Base-by-base conservation (phyloP, 345 rosid genomes). In the Angophora floribunda region DNA sequence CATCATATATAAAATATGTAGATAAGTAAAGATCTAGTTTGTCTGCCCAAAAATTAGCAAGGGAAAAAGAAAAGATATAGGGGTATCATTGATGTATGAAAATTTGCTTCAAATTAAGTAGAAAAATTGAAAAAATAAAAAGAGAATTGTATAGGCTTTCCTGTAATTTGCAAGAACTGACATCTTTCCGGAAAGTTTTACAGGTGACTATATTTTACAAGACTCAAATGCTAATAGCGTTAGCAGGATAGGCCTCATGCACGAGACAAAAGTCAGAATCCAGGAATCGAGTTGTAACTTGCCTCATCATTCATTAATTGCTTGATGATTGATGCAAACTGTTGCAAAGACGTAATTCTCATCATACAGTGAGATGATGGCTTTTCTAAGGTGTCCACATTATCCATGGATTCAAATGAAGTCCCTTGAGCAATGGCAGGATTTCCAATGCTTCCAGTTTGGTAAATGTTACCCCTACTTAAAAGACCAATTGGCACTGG, bases 331-430 rank as follows among this genome's bases (percentile, higher is more conserved):
- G 95, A 93, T 67, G 99, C 97, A 93, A 93, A 96, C 88, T 89
- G 96, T 91, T 88, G 93, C 94, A 97, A 91, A 87, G 99, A 98
- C 88, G 88, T 94, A 88, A 98, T 96, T 93, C 99, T 94, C 67
- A 95, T 96, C 92, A 94, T 86, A 92, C 95, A 91, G 89, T 92
- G 92, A 87, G 93, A 91, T 87, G 95, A 94, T 88, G 99, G 99
- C 90, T 91, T 95, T 91, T 97, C 99, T 89, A 93, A 89, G 91
- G 93, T 92, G 93, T 97, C 96, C 75, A 92, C 95, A 45, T 91
- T 87, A 92, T 94, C 99, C 91, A 93, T 89, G 51, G 99, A 96
- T 90, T 97, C 99, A 88, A 92, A 96, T 86, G 97, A 98, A 89
- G 97, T 96, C 88, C 96, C 95, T 87, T 95, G 96, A 87, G 95